Percentiles rank a stretch among this genome's conserved stretches.
These are phyloP conservation scores for Lactifluus volemus DNA, from an alignment of 768 basidiomycete genomes.

Conservation along the genomic window DNA sequence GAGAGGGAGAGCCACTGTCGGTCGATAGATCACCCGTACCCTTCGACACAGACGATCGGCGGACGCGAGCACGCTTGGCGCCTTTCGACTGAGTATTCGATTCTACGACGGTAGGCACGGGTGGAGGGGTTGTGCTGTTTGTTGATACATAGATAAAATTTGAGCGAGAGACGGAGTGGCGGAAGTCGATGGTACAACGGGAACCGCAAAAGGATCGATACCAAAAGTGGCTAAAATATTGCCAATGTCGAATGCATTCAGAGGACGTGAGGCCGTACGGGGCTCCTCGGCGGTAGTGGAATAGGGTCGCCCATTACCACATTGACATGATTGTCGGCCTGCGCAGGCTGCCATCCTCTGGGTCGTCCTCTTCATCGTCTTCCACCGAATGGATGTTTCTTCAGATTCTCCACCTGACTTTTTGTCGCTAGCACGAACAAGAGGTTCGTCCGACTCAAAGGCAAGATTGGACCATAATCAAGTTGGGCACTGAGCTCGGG, in stretches of 20 bases:
- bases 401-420: constrained; percentile 19
- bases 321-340: constrained; percentile 50
- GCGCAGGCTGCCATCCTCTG: constrained; percentile 25
- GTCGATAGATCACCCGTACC: constrained; percentile 25
- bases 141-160: constrained; percentile 51
- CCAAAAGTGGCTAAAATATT: constrained; percentile 31
- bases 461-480: constrained; percentile 77
- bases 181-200: constrained; percentile 25
- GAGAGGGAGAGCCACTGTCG: constrained; percentile 23
- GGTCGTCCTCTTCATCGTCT: constrained; percentile 28
- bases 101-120: constrained; percentile 19
- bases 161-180: constrained; percentile 55
- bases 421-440: constrained; percentile 32
- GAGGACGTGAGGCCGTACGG: constrained; percentile 26
- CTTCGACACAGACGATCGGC: constrained; percentile 38
- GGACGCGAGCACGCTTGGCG: constrained; percentile 24
- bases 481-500: constrained; percentile 72
- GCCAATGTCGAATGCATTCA: constrained; percentile 36
- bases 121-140: constrained; percentile 15
- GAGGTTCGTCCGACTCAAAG: constrained; percentile 68
- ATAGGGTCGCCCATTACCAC: constrained; percentile 43
- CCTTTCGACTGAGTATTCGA: background rate
- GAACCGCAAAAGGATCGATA: constrained; percentile 36
- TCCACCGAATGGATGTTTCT: constrained; percentile 22
- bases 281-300: constrained; percentile 16